Evolutionary conservation across 805 yeast species (phyloP), one percentile per base, ranked within the genome.

Genomic region (Saccharomycopsis capsularis): DNA sequence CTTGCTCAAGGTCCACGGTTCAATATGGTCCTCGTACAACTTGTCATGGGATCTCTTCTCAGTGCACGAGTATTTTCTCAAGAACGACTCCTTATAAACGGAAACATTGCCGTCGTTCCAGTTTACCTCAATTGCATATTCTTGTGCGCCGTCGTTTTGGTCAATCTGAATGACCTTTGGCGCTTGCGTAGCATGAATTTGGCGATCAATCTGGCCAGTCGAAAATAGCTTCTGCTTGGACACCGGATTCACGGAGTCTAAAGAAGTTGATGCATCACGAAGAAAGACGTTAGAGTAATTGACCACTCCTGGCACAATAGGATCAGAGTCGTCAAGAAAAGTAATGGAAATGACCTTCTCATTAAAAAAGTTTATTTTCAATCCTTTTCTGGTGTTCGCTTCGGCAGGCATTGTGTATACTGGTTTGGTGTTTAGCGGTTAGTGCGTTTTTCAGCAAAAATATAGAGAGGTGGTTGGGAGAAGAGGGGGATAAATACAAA

Each of bases 141-240:
- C 62, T 5, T 42, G 37, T 13, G 44, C 29, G 29, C 36, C 44
- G 16, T 32, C 44, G 3, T 7, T n/a, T 13, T 18, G 21, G 16
- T 15, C 25, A 2, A 35, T 13, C 4, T 32, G 34, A 29, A 34
- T 25, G 2, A 43, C 36, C 40, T 50, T 37, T 4, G 54, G 52
- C 5, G 51, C 59, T 0, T 54, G 58, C 3, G 54, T 52, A 0
- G 82, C 71, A 4, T 56, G 55, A 29, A 73, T 63, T n/a, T 62
- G 57, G 13, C 57, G 48, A 41, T 61, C 56, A 47, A 75, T 63
- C 45, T 69, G 60, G 1, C 77, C 80, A 0, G 89, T 81, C n/a
- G 83, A 74, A 62, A 82, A 80, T 25, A 72, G 59, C 59, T 82
- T 84, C 59, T 84, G 90, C 18, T 73, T 72, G 0, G 85, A 73